Evolutionary conservation across 768 basidiomycete species (phyloP), one percentile per base, ranked within the genome.

Genomic region (Termitomyces sp.): DNA sequence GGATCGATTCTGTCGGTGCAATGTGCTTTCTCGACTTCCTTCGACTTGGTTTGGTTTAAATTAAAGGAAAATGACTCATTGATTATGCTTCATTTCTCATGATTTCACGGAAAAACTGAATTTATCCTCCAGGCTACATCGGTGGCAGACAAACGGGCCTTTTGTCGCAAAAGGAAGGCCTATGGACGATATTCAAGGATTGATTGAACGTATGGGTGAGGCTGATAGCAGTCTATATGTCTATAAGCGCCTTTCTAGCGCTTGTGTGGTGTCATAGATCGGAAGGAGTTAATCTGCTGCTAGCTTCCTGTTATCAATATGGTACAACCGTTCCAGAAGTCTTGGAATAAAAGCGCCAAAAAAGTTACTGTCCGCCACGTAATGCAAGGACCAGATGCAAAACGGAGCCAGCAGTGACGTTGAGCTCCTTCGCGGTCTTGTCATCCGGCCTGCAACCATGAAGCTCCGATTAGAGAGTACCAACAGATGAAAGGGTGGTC

Each of bases 361-460:
- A 40, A 12, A 11, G 35, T 79, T 73, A 85, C 71, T 72, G 74
- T 16, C 96, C 96, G 41, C 96, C 96, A 71, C 96, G 92, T 40
- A 98, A 83, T 7, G 96, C 94, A 44, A 98, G 85, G 53, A 98
- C 96, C 47, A 98, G 78, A 76, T 98, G 96, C 62, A 98, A 84
- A 25, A 92, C 89, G 23, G 90, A 81, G 52, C 96, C 95, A 3
- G 92, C 86, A 22, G 74, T 67, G 68, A 98, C 88, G 68, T 89
- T 91, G 70, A 86, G 86, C 11, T 94, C 91, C 59, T 80, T 81
- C 5, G 90, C 91, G 9, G 84, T 85, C 82, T 96, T 96, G 18
- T 97, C 96, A 69, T 98, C 96, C 23, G 36, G 47, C 35, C 47
- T 49, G 35, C 12, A 38, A 38, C 3, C 3, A 38, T 12, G 0